phyloP scores from a whole-genome alignment of 306 rosid species.

The Trifolium subterraneum region DNA sequence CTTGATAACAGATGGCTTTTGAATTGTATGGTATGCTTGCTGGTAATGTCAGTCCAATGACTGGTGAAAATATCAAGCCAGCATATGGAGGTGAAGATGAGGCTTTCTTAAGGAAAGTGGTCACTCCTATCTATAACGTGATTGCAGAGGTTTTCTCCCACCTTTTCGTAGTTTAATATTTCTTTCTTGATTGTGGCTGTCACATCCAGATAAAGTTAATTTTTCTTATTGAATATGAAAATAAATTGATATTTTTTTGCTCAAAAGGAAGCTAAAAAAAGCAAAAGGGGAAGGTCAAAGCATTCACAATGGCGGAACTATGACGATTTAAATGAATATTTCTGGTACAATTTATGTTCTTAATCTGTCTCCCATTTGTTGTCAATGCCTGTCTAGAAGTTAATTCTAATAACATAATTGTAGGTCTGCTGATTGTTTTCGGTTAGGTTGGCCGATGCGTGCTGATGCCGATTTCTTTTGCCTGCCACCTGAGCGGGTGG shows the following conservation, averaged over 20 bases:
- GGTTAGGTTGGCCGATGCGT: constrained; percentile 99
- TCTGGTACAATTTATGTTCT: constrained; percentile 65
- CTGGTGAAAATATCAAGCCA: constrained; percentile 97
- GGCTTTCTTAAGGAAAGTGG: constrained; percentile 84
- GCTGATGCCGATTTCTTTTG: constrained; percentile 90
- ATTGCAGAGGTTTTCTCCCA: constrained; percentile 69
- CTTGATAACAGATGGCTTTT: constrained; percentile 83
- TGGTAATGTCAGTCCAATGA: constrained; percentile 98
- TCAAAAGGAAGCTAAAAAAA: constrained; percentile 75
- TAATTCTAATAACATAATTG: constrained; percentile 41
- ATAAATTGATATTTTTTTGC: constrained; percentile 39
- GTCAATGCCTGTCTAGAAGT: constrained; percentile 22
- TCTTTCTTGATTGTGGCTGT: constrained; percentile 9
- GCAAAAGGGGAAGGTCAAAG: constrained; percentile 88
- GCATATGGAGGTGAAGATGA: constrained; percentile 98
- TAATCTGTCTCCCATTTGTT: constrained; percentile 11
- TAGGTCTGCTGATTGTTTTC: constrained; percentile 97
- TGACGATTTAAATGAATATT: constrained; percentile 93
- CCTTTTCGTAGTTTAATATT: not conserved
- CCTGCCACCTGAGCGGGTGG: constrained; percentile 35
- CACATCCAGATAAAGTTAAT: constrained; percentile 18
- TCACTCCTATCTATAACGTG: constrained; percentile 91
- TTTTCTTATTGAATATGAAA: constrained; percentile 33
- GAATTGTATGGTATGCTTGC: constrained; percentile 99
- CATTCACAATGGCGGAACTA: constrained; percentile 98